phyloP scores from a whole-genome alignment of 345 rosid genomes.

The Kandelia obovata region DNA sequence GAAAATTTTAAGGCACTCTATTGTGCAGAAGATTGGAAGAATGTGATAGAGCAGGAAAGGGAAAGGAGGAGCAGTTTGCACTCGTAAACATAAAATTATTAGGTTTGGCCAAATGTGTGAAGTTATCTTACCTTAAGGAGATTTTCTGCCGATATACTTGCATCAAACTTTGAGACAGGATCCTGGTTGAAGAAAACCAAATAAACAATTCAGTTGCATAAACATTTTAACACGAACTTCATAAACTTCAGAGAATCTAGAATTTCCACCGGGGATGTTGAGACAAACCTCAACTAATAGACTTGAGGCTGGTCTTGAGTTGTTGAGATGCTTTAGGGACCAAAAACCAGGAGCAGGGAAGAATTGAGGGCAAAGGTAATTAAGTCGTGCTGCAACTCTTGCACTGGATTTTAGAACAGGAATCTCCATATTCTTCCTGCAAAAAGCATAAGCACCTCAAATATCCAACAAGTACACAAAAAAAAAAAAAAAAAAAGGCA shows the following conservation, averaged over 20 bases:
- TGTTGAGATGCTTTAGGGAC: constrained; percentile 40
- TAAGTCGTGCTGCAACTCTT: constrained; percentile 71
- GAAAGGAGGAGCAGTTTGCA: background rate
- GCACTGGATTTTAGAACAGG: constrained; percentile 81
- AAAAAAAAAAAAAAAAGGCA: background rate
- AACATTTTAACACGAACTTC: constrained; percentile 6
- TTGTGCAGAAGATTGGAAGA: background rate
- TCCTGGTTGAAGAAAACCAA: constrained; percentile 39
- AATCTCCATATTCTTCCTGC: constrained; percentile 78
- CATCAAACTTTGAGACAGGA: constrained; percentile 29
- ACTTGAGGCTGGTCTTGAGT: constrained; percentile 21
- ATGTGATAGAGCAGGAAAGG: background rate
- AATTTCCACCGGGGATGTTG: constrained; percentile 8
- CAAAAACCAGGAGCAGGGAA: constrained; percentile 89
- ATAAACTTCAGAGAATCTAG: constrained; percentile 2
- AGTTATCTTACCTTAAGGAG: constrained; percentile 76
- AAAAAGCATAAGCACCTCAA: constrained; percentile 1
- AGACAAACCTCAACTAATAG: constrained; percentile 47
- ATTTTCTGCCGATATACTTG: constrained; percentile 71
- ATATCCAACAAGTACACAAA: background rate
- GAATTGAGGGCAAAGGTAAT: constrained; percentile 91
- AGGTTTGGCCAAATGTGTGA: background rate
- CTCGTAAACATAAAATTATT: background rate
- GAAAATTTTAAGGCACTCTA: background rate
- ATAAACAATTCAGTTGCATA: constrained; percentile 9